A percentile compares a stretch with the other conserved stretches of the same genome.
Conservation (phyloP, 768 basidiomycete genomes). For the Amanita thiersii region DNA sequence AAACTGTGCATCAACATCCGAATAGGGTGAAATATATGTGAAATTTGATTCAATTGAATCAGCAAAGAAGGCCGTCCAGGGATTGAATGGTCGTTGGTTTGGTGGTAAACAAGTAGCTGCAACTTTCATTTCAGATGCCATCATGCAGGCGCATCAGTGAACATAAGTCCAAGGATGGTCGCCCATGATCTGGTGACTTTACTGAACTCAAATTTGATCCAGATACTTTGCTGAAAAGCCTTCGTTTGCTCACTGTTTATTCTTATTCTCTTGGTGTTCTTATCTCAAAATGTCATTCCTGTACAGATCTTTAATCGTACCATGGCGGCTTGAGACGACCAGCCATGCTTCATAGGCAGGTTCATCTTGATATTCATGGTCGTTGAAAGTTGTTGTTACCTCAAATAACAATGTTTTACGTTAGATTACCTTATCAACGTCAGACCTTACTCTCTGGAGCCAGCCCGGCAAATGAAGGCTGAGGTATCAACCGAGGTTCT, state of each 20-base stretch:
- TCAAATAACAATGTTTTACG: conserved; percentile 24
- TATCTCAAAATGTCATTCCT: conserved; percentile 20
- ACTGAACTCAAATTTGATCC: conserved; percentile 26
- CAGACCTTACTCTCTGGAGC: no score
- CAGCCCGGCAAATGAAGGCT: conserved; percentile 3
- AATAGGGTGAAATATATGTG: conserved; percentile 93
- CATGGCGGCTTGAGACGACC: conserved; percentile 7
- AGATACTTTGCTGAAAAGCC: conserved; percentile 21
- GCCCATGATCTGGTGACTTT: conserved; percentile 10
- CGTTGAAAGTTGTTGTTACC: conserved; percentile 20
- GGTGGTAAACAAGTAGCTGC: conserved; percentile 87
- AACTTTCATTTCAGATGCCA: conserved; percentile 84
- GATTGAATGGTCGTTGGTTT: conserved; percentile 96
- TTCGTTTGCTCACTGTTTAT: conserved; percentile 25
- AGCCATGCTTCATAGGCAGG: conserved; percentile 26
- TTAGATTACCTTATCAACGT: conserved; percentile 14
- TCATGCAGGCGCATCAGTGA: conserved; percentile 87
- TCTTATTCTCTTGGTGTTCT: conserved; percentile 19
- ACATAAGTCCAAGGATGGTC: conserved; percentile 13
- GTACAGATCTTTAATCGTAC: conserved; percentile 21
- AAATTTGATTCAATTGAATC: conserved; percentile 77
- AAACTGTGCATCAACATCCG: conserved; percentile 9
- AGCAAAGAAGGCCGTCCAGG: conserved; percentile 79
- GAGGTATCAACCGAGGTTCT: conserved; percentile 19
- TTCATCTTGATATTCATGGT: conserved; percentile 18